Evolutionary conservation across 2,329 filamentous ascomycete genomes (phyloP), one percentile per base, ranked within the genome.

Genomic region (Trichoderma cornu-damae): DNA sequence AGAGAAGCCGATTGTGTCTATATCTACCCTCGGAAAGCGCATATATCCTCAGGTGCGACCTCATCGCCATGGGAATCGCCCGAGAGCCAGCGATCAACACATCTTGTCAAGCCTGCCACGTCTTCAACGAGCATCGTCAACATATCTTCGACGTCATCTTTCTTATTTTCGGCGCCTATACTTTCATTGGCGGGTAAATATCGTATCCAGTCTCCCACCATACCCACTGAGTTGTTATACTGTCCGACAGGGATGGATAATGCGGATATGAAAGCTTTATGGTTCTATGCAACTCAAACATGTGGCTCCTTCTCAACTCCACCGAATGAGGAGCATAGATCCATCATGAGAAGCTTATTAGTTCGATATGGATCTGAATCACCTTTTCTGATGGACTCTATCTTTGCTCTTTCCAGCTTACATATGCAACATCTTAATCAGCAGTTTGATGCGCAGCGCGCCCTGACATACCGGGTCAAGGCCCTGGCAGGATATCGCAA

Each of bases 301-400:
- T 78, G 70, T 61, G 59, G 68, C 2, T 77, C 77, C 12, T 80
- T 83, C 64, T 72, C 76, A 12, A 67, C 77, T 26, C 67, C 75
- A 20, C 66, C 68, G 14, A 70, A 63, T 6, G 68, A 70, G 3
- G 62, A 67, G 8, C 62, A 68, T 0, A 73, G 77, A 58, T 65
- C 74, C 7, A 70, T 78, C 20, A 72, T 83, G 59, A 74, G 73
- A 59, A 70, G 76, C 24, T 72, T 70, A 20, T 67, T 83, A 42
- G 75, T 80, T 6, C 72, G 77, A 35, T 73, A 77, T 37, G 80
- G 79, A 40, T 80, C 82, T 51, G 66, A 73, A 47, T 74, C 72
- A n/a, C 76, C 74, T 0, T 83, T 83, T 60, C 73, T 83, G 32
- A 79, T 83, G 77, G 72, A 82, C 61, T 76, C 74, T 6, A 61